A percentile compares a stretch with the other conserved stretches of the same genome.
Evolutionary conservation across 805 yeast species (phyloP).

Genomic region (Saturnispora ahearnii): DNA sequence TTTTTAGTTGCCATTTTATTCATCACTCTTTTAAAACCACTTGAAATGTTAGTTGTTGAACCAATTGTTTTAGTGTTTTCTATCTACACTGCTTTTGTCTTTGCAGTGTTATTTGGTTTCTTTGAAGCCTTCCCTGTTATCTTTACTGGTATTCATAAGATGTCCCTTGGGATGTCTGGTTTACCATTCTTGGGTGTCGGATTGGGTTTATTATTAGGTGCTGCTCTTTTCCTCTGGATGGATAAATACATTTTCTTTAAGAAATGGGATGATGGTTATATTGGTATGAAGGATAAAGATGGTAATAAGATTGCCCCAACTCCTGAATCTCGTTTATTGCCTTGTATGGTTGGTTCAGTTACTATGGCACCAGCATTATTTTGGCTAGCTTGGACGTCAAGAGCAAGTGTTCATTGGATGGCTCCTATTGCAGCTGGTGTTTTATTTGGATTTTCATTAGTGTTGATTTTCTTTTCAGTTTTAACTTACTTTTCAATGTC

Average conservation of each 20-base stretch:
- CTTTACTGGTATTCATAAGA: constrained; percentile 53
- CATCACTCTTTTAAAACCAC: constrained; percentile 50
- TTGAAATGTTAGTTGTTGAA: constrained; percentile 60
- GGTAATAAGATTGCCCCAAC: constrained; percentile 46
- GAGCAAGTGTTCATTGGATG: constrained; percentile 59
- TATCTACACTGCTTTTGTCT: constrained; percentile 62
- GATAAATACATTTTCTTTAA: constrained; percentile 46
- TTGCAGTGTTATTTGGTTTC: constrained; percentile 71
- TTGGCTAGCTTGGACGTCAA: constrained; percentile 78
- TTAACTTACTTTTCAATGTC: constrained; percentile 61
- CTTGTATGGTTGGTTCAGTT: constrained; percentile 60
- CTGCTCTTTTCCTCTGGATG: constrained; percentile 38
- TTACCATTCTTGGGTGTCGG: constrained; percentile 67
- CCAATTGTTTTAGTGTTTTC: constrained; percentile 69
- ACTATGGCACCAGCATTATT: constrained; percentile 60
- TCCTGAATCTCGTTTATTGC: constrained; percentile 53
- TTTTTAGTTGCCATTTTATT: constrained; percentile 39
- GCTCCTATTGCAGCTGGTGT: constrained; percentile 70
- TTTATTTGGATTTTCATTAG: constrained; percentile 67
- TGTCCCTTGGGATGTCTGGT: constrained; percentile 56
- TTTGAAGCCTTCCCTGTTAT: constrained; percentile 74
- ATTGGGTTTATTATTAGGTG: constrained; percentile 53
- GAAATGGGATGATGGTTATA: constrained; percentile 52
- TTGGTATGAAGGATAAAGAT: constrained; percentile 44
- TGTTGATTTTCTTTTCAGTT: constrained; percentile 61